phyloP scores from a whole-genome alignment of 257 asterid genomes.

The Solanum piurae region DNA sequence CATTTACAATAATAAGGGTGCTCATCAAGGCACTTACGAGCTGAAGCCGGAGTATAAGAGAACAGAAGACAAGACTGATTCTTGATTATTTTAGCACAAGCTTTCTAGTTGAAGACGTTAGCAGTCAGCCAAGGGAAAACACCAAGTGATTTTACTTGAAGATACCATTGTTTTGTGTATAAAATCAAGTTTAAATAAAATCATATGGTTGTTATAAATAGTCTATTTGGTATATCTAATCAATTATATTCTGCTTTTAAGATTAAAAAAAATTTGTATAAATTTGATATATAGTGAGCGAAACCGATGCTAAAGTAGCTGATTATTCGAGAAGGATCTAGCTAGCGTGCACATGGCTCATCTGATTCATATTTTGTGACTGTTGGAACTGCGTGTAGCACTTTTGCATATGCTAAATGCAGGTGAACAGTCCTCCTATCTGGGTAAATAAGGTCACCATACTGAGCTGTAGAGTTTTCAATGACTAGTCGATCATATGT shows the following conservation, averaged over 20 bases:
- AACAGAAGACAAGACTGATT: conserved; percentile 33
- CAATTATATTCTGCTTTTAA: not conserved
- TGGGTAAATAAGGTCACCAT: conserved; percentile 83
- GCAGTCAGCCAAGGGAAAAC: not conserved
- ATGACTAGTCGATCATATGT: conserved; percentile 79
- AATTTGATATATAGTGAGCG: not conserved
- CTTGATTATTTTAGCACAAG: not conserved
- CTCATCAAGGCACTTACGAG: conserved; percentile 85
- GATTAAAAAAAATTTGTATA: not conserved
- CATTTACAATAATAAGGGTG: conserved; percentile 78
- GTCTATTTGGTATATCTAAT: not conserved
- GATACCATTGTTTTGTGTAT: not conserved
- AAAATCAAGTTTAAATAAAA: not conserved
- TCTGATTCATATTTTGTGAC: not conserved
- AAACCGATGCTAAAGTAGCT: not conserved
- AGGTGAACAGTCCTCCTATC: conserved; percentile 38
- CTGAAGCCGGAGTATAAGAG: conserved; percentile 81
- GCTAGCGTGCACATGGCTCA: not conserved
- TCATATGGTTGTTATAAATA: not conserved
- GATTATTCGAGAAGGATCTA: not conserved
- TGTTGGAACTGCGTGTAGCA: not conserved
- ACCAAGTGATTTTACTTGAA: not conserved
- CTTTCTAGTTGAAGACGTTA: no score
- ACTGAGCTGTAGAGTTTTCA: conserved; percentile 76
- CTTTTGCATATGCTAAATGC: not conserved